Evolutionary conservation across 352 stramenopile species (phyloP), one percentile per base, ranked within the genome.

Genomic region (Phytophthora europaea): DNA sequence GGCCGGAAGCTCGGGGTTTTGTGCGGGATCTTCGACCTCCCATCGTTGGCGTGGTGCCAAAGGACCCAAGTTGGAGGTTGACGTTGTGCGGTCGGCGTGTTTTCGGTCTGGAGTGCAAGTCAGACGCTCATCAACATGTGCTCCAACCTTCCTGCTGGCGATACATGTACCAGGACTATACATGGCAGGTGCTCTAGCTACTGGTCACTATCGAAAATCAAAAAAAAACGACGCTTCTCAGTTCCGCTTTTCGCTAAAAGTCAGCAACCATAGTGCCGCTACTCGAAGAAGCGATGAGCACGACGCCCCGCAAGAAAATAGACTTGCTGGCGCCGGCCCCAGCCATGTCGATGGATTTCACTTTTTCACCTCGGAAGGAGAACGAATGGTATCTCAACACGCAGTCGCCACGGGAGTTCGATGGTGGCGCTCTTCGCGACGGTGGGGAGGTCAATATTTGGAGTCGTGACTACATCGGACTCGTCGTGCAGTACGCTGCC

Each of bases 401-500:
- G 0, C 67, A 75, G 31, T 75, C 67, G 15, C 67, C 61, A 3
- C 33, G 13, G 7, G 67, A 70, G 36, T 75, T 47, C 43, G 67
- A 69, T 16, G 67, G 67, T 31, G 67, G 67, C 6, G 67, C 67
- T 12, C 67, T 75, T 65, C 67, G 67, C 13, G 20, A 70, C 13
- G 67, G 67, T 66, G 61, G 67, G 0, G 67, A 70, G 38, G 53
- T 75, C 18, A 78, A 81, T 62, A 76, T 83, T 61, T 80, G 65
- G 62, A 77, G 76, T 43, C 70, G 67, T 4, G 72, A 85, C 50
- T 75, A 81, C 59, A 76, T 85, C 36, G 78, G 75, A 34, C 69
- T 88, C 36, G 26, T 85, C 15, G 66, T 62, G 26, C 80, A 87
- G 61, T 87, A 87, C 53, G 76, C 79, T 1, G 75, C 73, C 16